These are phyloP conservation scores for Diplodia sapinea DNA, from an alignment of 2,329 filamentous ascomycete species.

Conservation along the genomic window DNA sequence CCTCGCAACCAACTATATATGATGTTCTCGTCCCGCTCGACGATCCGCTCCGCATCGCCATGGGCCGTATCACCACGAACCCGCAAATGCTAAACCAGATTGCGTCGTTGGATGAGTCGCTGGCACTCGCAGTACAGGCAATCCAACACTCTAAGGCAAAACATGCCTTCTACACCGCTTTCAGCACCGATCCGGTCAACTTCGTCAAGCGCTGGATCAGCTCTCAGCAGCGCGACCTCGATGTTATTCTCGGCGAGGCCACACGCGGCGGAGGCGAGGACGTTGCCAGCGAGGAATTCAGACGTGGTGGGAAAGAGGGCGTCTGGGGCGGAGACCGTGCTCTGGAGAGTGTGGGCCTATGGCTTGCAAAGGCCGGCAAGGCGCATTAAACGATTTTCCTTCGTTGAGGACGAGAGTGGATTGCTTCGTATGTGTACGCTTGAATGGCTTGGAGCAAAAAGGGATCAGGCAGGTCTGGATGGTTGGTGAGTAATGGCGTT, in stretches of 20 bases:
- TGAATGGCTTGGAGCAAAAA: constrained; percentile 21
- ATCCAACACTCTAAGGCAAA: constrained; percentile 86
- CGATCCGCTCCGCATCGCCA: constrained; percentile 73
- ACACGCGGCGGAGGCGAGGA: constrained; percentile 61
- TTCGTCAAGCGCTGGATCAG: constrained; percentile 89
- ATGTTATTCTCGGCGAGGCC: constrained; percentile 84
- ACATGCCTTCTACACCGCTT: constrained; percentile 80
- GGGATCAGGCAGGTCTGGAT: background rate
- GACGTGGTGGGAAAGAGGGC: constrained; percentile 65
- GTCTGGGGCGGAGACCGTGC: constrained; percentile 69
- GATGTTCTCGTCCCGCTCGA: constrained; percentile 85
- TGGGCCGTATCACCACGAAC: constrained; percentile 59
- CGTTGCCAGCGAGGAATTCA: constrained; percentile 70
- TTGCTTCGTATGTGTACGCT: constrained; percentile 5
- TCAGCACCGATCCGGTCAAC: constrained; percentile 79
- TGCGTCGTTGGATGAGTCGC: constrained; percentile 77
- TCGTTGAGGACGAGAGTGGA: background rate
- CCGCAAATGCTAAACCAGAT: constrained; percentile 80
- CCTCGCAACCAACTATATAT: constrained; percentile 80
- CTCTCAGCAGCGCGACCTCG: constrained; percentile 88
- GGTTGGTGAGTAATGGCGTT: constrained; percentile 21
- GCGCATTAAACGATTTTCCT: constrained; percentile 11
- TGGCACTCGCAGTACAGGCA: constrained; percentile 82
- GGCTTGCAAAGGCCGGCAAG: constrained; percentile 54
- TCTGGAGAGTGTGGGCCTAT: constrained; percentile 66